Percentiles rank a stretch among this genome's conserved stretches.
Conservation (phyloP, 2,329 filamentous ascomycete species). For the Monosporascus sp. region DNA sequence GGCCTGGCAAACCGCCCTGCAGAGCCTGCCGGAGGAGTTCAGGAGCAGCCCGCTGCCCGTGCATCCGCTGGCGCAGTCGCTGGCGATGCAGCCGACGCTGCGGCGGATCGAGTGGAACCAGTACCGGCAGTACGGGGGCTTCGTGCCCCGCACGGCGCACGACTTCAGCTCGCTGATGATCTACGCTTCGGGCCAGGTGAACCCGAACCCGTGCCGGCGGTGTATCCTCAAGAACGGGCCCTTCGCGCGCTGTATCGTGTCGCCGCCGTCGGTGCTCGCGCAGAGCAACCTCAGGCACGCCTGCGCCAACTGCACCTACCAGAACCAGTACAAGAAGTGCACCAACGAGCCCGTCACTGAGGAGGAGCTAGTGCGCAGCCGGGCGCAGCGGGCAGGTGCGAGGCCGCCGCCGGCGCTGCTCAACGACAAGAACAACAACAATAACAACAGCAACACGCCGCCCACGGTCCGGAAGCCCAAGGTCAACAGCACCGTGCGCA, state of each 20-base stretch:
- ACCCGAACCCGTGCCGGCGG: constrained; percentile 23
- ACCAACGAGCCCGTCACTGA: constrained; percentile 21
- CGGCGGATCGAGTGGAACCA: constrained; percentile 23
- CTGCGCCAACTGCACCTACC: constrained; percentile 26
- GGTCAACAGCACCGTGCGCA: not conserved
- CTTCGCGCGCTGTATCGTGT: constrained; percentile 20
- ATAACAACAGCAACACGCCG: constrained; percentile 2
- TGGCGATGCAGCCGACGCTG: constrained; percentile 16
- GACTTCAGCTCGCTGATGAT: constrained; percentile 26
- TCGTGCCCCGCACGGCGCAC: constrained; percentile 18
- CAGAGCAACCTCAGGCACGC: constrained; percentile 18
- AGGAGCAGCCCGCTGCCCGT: constrained; percentile 5
- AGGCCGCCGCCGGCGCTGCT: not conserved
- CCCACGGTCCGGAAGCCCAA: constrained; percentile 8
- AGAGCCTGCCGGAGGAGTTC: constrained; percentile 17
- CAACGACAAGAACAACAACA: not conserved
- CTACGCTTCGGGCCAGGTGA: constrained; percentile 23
- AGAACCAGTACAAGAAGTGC: constrained; percentile 24
- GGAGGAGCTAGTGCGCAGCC: constrained; percentile 14
- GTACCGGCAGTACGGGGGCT: constrained; percentile 20
- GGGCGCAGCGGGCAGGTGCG: constrained; percentile 6
- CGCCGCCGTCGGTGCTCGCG: constrained; percentile 18
- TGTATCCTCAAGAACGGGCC: constrained; percentile 22
- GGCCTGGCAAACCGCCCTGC: constrained; percentile 19
- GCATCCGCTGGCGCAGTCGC: constrained; percentile 18